Base-by-base conservation (phyloP, 2,329 filamentous ascomycete species). In the Pyrenochaeta sp. region DNA sequence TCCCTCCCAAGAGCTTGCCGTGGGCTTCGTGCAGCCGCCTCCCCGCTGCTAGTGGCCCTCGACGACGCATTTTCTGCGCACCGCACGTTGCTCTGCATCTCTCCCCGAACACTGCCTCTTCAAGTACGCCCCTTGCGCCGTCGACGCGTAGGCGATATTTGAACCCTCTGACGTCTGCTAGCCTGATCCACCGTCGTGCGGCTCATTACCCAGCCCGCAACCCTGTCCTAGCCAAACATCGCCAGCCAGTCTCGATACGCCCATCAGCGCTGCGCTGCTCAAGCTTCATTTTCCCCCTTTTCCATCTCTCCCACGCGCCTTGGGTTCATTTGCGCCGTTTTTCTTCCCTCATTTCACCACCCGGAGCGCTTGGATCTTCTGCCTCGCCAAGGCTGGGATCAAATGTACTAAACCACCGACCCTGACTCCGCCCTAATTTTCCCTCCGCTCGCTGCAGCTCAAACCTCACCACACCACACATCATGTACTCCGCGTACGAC, bases 401-500 rank as follows among this genome's bases (percentile, higher is more conserved):
- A 55, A 56, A 71, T 69, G 68, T 66, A 59, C 64, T 68, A 56
- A 66, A 65, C 59, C 42, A 44, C 36, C 36, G 27, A 58, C 50
- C 52, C 58, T 65, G 59, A 50, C 63, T 58, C 62, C 50, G 65
- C 66, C 64, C 62, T 64, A 61, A 69, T 68, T 73, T 68, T 70
- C 59, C 61, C 62, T 53, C 13, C 61, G 56, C 60, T 56, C 47
- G 56, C 58, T 54, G 61, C 57, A 50, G 45, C 64, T 57, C 59
- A 39, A 59, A 49, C 61, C 45, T 57, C 66, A 51, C 59, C 53
- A 64, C 61, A 55, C 37, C 58, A 55, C 59, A 54, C 69, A 71
- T 56, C 68, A 77, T 77, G 75, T 77, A 77, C 58, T 71, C 71
- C 36, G 62, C 69, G 46, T 77, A 77, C 69, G 75, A 77, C 66